Evolutionary conservation across 352 stramenopile genomes (phyloP).

Genomic region (Phytophthora aleatoria): DNA sequence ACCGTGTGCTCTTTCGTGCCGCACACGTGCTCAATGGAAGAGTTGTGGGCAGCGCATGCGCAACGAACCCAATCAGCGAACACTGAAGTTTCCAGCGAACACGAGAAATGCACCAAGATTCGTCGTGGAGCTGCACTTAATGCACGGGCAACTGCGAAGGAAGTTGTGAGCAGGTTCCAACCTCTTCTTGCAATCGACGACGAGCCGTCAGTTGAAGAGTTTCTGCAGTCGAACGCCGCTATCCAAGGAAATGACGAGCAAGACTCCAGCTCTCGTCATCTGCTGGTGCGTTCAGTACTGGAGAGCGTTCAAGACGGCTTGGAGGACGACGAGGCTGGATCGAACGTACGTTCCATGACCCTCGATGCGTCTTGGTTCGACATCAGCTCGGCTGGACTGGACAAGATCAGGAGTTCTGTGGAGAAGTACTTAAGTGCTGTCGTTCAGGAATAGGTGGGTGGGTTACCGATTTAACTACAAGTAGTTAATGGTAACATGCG

Average conservation of each 20-base stretch:
- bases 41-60: constrained; percentile 27
- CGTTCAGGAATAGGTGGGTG: constrained; percentile 17
- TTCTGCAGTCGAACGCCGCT: constrained; percentile 22
- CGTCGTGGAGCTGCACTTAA: constrained; percentile 15
- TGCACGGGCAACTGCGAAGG: constrained; percentile 6
- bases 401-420: constrained; percentile 28
- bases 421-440: constrained; percentile 28
- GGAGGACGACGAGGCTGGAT: constrained; percentile 19
- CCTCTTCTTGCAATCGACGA: constrained; percentile 29
- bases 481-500: no score
- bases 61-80: not conserved
- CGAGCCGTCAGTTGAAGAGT: constrained; percentile 13
- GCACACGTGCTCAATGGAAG: constrained; percentile 32
- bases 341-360: constrained; percentile 1
- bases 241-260: constrained; percentile 3
- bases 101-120: constrained; percentile 37
- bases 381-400: constrained; percentile 29
- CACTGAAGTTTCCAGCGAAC: constrained; percentile 4
- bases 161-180: constrained; percentile 24
- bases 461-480: not conserved
- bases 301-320: constrained; percentile 30
- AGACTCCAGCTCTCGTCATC: constrained; percentile 6
- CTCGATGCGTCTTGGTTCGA: constrained; percentile 46
- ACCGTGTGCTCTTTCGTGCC: constrained; percentile 40
- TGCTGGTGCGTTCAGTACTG: constrained; percentile 30